These are phyloP conservation scores for Sedum album DNA, from an alignment of 164 flowering plant species.

Conservation along the genomic window DNA sequence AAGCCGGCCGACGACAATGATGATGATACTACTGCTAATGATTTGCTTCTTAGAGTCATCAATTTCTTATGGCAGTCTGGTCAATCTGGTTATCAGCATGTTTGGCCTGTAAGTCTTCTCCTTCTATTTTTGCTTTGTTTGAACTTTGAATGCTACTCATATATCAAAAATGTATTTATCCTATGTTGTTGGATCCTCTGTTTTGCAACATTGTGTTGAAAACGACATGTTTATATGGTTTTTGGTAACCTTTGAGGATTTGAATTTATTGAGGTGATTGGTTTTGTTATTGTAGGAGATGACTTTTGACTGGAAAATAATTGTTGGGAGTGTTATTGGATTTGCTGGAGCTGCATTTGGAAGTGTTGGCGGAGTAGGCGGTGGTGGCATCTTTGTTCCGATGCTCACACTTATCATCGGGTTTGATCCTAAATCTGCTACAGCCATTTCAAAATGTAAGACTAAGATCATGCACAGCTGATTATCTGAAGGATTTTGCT, in stretches of 20 bases:
- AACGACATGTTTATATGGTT: background rate
- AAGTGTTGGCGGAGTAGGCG: conserved; percentile 1
- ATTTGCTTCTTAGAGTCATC: conserved; percentile 1
- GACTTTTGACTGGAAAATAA: conserved; percentile 6
- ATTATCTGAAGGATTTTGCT: background rate
- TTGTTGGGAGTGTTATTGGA: conserved; percentile 1
- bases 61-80: conserved; percentile 5
- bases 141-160: too few species aligned
- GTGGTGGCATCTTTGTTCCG: conserved; percentile 4
- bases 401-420: conserved; percentile 3
- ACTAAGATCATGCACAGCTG: background rate
- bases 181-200: background rate
- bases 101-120: conserved; percentile 2
- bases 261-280: background rate
- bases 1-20: too few species aligned
- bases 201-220: background rate
- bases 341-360: conserved; percentile 9
- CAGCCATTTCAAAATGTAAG: conserved; percentile 7
- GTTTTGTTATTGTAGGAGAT: background rate
- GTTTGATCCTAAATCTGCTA: conserved; percentile 4
- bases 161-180: background rate
- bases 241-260: background rate
- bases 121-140: background rate
- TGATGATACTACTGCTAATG: background rate
- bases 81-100: conserved; percentile 5